Percentiles rank a stretch among this genome's conserved stretches.
phyloP scores from a whole-genome alignment of 2,329 filamentous ascomycete species.

The Zymoseptoria pseudotritici region DNA sequence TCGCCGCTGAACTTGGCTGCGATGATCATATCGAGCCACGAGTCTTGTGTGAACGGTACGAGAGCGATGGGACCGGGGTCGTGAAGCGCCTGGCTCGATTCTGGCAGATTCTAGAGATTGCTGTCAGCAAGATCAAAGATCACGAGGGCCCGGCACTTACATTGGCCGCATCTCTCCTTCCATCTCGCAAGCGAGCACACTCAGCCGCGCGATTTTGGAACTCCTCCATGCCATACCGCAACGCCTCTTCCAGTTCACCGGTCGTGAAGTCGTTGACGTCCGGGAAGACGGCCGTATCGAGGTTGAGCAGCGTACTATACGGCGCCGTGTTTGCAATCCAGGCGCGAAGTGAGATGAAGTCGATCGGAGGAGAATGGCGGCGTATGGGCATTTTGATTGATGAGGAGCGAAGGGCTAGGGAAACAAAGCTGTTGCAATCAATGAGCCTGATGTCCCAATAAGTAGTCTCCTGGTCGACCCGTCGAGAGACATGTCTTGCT shows the following conservation, averaged over 20 bases:
- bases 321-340: constrained; percentile 1
- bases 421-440: neutral
- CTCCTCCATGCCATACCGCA: neutral
- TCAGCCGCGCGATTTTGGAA: neutral
- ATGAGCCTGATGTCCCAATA: neutral
- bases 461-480: neutral
- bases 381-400: neutral
- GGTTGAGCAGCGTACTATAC: neutral
- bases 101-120: neutral
- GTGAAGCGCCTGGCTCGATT: neutral
- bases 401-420: neutral
- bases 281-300: neutral
- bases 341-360: neutral
- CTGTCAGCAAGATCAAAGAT: neutral
- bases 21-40: neutral
- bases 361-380: neutral
- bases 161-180: neutral
- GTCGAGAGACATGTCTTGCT: neutral
- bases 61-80: neutral
- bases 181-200: neutral
- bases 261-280: constrained; percentile 4
- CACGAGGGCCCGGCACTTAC: neutral
- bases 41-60: neutral
- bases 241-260: constrained; percentile 1
- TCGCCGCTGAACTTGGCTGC: constrained; percentile 2